Base-by-base conservation (phyloP, 2,329 filamentous ascomycete species). In the Cladosporium cucumerinum region DNA sequence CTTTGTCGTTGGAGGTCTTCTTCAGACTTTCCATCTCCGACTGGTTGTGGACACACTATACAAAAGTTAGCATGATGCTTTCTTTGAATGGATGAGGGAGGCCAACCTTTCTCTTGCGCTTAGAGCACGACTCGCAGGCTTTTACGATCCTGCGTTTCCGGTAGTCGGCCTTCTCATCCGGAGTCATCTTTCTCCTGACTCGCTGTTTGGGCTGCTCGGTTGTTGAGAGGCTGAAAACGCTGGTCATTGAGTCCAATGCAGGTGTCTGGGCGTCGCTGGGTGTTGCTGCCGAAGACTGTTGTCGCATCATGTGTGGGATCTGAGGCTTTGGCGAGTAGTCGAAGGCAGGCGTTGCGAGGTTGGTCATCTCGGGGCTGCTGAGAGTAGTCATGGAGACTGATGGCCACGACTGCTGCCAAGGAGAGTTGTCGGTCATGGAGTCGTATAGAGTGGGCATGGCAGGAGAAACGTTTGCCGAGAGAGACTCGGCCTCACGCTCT, bases 101-200 rank as follows among this genome's bases (percentile, higher is more conserved):
- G 21, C 57, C 16, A 48, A 64, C 61, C 60, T 77, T 77, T 36
- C 75, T 70, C 69, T 77, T 77, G 6, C 75, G 70, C 67, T 73
- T 72, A 28, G 72, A 70, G 67, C 75, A 77, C 66, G 74, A 73
- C 12, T 76, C 73, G 67, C 75, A 77, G 10, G 75, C 75, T 65
- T 76, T 76, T 14, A 75, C 75, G 21, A 76, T 75, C 43, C 75
- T 67, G 32, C 75, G 74, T 64, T 76, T 76, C 30, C 75, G 74
- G 69, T 77, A 77, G 69, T 77, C 75, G 57, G 70, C 67, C 70
- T 76, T 76, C 66, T 77, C 75, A 3, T 73, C 71, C 51, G 75
- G 75, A 59, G 75, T 77, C 75, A 77, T 77, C 68, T 77, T 77
- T 25, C 75, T 68, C 34, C 75, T 66, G 28, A 74, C 65, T 54